Base-by-base conservation (phyloP, 2,329 filamentous ascomycete genomes). In the Talaromyces sp. region DNA sequence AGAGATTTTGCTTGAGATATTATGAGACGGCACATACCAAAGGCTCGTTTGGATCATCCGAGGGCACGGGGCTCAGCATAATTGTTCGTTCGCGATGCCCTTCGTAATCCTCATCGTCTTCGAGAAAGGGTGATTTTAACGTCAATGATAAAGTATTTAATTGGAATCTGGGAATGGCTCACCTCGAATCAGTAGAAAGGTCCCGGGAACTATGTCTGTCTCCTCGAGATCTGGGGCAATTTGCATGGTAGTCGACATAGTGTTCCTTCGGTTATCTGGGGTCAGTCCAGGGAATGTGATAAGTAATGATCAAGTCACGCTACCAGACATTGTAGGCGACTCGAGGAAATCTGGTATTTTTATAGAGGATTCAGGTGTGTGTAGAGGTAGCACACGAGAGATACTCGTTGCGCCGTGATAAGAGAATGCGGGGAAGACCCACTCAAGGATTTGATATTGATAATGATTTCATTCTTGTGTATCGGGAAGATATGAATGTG, bases 31-130 rank as follows among this genome's bases (percentile, higher is more conserved):
- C 40, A 43, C 40, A n/a, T 64, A 76, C 77, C 67, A 80, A 68
- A 5, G 78, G 77, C 65, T 78, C 74, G 58, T 78, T 79, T 17
- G 76, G 76, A 67, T 79, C 72, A 45, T 69, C 71, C 0, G 75
- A 75, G 2, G 79, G 79, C 22, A 75, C 64, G 1, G 78, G 78
- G 36, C 77, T 74, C 3, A 80, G 75, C 47, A 80, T 70, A 19
- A 75, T 36, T 25, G 60, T 54, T 8, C 61, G 66, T 13, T 68
- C 60, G 5, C 58, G 61, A 4, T 69, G 27, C 1, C 49, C 19
- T 51, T 64, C 62, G 19, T 69, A 63, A 3, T n/a, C n/a, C 13
- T 40, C 59, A 13, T 62, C 59, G 2, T 51, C 59, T 17, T 19
- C 11, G 27, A 36, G 31, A n/a, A n/a, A n/a, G n/a, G n/a, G n/a